These are phyloP conservation scores for Penicillium goetzii DNA, from an alignment of 495 filamentous ascomycete genomes.

Conservation along the genomic window DNA sequence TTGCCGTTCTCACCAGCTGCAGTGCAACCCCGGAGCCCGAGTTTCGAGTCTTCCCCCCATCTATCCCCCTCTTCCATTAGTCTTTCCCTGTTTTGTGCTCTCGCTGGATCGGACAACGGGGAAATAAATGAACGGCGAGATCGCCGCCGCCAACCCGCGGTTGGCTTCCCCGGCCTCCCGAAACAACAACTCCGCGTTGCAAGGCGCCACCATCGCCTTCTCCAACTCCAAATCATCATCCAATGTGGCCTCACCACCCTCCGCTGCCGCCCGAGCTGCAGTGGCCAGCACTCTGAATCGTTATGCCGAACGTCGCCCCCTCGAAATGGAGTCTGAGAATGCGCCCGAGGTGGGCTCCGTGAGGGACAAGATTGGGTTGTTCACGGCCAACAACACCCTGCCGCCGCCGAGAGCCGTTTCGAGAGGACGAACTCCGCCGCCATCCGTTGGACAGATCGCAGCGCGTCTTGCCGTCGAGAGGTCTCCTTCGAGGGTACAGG, in stretches of 20 bases:
- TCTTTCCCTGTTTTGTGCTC: neutral
- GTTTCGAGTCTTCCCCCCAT: neutral
- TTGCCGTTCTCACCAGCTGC: constrained; percentile 11
- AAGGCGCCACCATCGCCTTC: constrained; percentile 48
- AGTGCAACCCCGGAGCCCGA: constrained; percentile 14
- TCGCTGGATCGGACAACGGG: neutral
- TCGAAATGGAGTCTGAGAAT: constrained; percentile 28
- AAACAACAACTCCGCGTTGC: constrained; percentile 37
- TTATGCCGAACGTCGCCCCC: constrained; percentile 24
- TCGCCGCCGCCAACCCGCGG: constrained; percentile 39
- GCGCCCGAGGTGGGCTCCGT: constrained; percentile 46
- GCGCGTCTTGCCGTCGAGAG: constrained; percentile 43
- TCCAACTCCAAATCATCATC: constrained; percentile 26
- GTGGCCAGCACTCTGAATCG: constrained; percentile 27
- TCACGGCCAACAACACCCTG: constrained; percentile 32
- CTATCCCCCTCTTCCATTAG: no score
- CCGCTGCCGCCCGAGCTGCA: constrained; percentile 23
- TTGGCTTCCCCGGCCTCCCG: constrained; percentile 32
- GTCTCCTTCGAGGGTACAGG: constrained; percentile 27
- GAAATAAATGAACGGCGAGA: constrained; percentile 40
- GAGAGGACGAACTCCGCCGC: constrained; percentile 19
- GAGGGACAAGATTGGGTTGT: constrained; percentile 47
- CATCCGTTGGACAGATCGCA: constrained; percentile 39
- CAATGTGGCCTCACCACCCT: constrained; percentile 21
- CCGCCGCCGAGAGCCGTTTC: constrained; percentile 11